These are phyloP conservation scores for Phytomonas sp. DNA, from an alignment of 208 protist genomes.

Conservation along the genomic window DNA sequence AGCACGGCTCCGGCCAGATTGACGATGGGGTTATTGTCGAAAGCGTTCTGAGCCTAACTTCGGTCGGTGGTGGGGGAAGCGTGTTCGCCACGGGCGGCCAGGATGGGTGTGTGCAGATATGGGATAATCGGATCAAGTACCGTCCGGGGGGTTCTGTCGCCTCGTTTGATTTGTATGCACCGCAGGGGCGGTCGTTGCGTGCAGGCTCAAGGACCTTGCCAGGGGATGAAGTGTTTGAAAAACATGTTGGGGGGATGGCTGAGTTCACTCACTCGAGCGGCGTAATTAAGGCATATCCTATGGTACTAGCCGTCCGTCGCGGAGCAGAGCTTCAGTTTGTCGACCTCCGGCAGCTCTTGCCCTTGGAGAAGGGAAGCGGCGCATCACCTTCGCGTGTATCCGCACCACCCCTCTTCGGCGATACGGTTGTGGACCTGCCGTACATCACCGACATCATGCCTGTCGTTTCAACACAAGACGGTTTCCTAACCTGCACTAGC, in stretches of 20 bases:
- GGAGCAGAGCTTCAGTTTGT: slow-evolving; percentile 29
- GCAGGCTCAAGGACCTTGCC: neutral
- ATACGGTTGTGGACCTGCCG: slow-evolving; percentile 18
- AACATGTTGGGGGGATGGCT: slow-evolving; percentile 56
- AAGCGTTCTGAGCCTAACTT: slow-evolving; percentile 28
- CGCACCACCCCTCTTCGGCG: neutral
- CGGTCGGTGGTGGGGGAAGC: slow-evolving; percentile 16
- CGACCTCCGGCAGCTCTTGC: slow-evolving; percentile 33
- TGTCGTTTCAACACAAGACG: slow-evolving; percentile 13
- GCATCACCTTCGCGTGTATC: neutral
- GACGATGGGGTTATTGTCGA: slow-evolving; percentile 65
- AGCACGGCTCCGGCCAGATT: slow-evolving; percentile 68
- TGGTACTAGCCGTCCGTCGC: slow-evolving; percentile 36
- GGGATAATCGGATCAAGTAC: slow-evolving; percentile 64
- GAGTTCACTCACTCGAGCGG: slow-evolving; percentile 23
- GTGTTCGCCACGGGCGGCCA: slow-evolving; percentile 60
- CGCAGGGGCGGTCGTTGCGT: neutral
- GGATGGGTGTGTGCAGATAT: slow-evolving; percentile 66
- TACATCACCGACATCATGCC: slow-evolving; percentile 37
- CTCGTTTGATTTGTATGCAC: slow-evolving; percentile 34
- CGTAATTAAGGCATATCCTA: neutral
- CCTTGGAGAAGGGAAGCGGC: neutral
- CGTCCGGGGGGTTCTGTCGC: slow-evolving; percentile 43
- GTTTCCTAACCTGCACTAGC: slow-evolving; percentile 45
- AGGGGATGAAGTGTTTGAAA: slow-evolving; percentile 21